Conservation (phyloP, 1,284 basidiomycete species). For the Cystobasidium slooffiae region DNA sequence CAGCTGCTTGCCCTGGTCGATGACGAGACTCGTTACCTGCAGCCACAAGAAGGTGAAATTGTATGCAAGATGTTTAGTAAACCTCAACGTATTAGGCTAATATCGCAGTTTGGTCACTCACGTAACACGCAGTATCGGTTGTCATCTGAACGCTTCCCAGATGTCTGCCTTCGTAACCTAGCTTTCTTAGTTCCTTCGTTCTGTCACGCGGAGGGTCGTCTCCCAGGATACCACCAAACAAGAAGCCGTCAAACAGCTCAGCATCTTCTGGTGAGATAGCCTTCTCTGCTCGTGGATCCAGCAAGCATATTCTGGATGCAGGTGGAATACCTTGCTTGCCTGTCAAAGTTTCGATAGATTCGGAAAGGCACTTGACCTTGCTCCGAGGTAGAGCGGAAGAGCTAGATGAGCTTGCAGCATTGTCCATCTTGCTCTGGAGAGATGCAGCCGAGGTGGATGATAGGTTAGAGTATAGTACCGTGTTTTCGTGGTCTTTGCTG, state of each 20-base stretch:
- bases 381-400: slow-evolving; percentile 60
- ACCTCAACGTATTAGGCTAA: background rate
- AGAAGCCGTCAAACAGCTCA: slow-evolving; percentile 75
- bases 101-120: slow-evolving; percentile 59
- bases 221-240: slow-evolving; percentile 65
- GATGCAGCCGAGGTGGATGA: slow-evolving; percentile 46
- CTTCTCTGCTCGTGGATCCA: slow-evolving; percentile 80
- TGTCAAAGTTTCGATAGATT: slow-evolving; percentile 62
- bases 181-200: slow-evolving; percentile 79
- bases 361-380: slow-evolving; percentile 69
- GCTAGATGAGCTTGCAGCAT: slow-evolving; percentile 34
- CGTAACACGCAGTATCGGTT: slow-evolving; percentile 93
- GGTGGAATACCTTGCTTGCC: slow-evolving; percentile 18
- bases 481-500: slow-evolving; percentile 70
- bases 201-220: slow-evolving; percentile 86
- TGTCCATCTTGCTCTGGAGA: slow-evolving; percentile 47
- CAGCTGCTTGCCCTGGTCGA: slow-evolving; percentile 70
- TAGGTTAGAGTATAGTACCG: slow-evolving; percentile 56
- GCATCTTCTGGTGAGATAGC: slow-evolving; percentile 75
- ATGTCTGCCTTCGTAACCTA: slow-evolving; percentile 84
- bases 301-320: slow-evolving; percentile 69
- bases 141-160: slow-evolving; percentile 89
- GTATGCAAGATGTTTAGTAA: background rate
- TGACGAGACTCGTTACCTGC: slow-evolving; percentile 28
- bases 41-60: background rate